Conservation (phyloP, 306 rosid species). For the Echinosophora koreensis region DNA sequence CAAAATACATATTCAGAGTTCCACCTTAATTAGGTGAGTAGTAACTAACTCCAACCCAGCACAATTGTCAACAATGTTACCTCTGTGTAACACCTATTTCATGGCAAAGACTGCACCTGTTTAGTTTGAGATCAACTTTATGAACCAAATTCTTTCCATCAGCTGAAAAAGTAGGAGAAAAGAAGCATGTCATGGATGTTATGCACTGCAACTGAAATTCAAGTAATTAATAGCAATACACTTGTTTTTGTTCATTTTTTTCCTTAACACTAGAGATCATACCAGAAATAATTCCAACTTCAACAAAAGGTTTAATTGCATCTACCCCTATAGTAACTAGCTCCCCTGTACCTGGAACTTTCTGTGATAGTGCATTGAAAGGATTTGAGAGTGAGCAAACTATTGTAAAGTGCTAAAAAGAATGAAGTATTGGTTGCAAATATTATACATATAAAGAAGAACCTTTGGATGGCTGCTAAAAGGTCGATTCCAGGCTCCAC, state of each 20-base stretch:
- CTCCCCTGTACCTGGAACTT: conserved; percentile 68
- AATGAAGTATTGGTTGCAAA: not conserved
- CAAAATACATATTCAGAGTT: conserved; percentile 19
- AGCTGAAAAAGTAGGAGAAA: conserved; percentile 47
- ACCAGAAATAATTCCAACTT: conserved; percentile 78
- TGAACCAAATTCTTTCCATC: conserved; percentile 72
- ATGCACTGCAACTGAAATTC: not conserved
- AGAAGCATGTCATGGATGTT: not conserved
- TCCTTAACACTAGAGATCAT: conserved; percentile 25
- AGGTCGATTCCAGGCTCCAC: conserved; percentile 69
- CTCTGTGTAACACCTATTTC: conserved; percentile 73
- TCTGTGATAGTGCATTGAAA: conserved; percentile 50
- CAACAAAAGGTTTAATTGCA: conserved; percentile 62
- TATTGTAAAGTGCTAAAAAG: not conserved
- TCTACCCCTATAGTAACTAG: conserved; percentile 66
- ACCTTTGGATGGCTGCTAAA: conserved; percentile 82
- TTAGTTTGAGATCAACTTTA: conserved; percentile 63
- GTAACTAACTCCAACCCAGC: not conserved
- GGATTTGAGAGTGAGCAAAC: not conserved
- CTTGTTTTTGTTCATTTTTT: not conserved
- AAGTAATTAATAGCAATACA: not conserved
- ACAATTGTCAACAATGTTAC: conserved; percentile 42
- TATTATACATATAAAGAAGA: not conserved
- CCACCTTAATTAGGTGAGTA: not conserved
- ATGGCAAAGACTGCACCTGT: conserved; percentile 64